Conservation (phyloP, 495 filamentous ascomycete species). For the Pseudotulostoma volvatum region DNA sequence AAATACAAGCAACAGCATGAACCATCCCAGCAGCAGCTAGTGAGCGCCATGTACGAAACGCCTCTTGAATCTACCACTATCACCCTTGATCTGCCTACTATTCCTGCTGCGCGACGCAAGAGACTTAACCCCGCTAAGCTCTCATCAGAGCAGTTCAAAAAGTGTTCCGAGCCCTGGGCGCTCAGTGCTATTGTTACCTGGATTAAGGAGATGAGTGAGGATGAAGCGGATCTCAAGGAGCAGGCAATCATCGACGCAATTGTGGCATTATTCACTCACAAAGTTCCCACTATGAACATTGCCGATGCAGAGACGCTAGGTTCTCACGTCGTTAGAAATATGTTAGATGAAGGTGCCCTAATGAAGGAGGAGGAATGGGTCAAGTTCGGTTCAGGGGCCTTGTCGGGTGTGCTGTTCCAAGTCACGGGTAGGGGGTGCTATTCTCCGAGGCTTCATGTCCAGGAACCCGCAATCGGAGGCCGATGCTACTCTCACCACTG, state of each 20-base stretch:
- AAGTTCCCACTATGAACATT: slow-evolving; percentile 97
- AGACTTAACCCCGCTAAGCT: slow-evolving; percentile 83
- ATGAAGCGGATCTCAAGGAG: slow-evolving; percentile 64
- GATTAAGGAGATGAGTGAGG: slow-evolving; percentile 78
- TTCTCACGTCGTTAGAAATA: slow-evolving; percentile 58
- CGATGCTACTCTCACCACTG: slow-evolving; percentile 93
- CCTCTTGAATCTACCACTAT: slow-evolving; percentile 31
- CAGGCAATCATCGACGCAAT: slow-evolving; percentile 72
- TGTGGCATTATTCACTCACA: slow-evolving; percentile 81
- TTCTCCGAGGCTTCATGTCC: slow-evolving; percentile 61
- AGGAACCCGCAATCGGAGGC: slow-evolving; percentile 43
- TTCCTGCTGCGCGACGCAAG: slow-evolving; percentile 52
- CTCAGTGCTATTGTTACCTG: slow-evolving; percentile 74
- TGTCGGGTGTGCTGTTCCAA: slow-evolving; percentile 84
- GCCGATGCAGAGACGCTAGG: slow-evolving; percentile 87
- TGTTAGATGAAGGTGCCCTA: slow-evolving; percentile 64
- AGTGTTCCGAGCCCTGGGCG: slow-evolving; percentile 83
- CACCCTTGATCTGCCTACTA: slow-evolving; percentile 50
- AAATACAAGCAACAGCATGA: slow-evolving; percentile 44
- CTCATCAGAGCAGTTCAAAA: slow-evolving; percentile 65
- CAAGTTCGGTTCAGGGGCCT: slow-evolving; percentile 58
- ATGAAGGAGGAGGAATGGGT: slow-evolving; percentile 95
- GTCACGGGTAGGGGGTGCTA: slow-evolving; percentile 90
- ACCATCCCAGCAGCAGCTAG: slow-evolving; percentile 34
- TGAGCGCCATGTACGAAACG: slow-evolving; percentile 25